Evolutionary conservation across 768 basidiomycete species (phyloP), one percentile per base, ranked within the genome.

Genomic region (Russula compacta): DNA sequence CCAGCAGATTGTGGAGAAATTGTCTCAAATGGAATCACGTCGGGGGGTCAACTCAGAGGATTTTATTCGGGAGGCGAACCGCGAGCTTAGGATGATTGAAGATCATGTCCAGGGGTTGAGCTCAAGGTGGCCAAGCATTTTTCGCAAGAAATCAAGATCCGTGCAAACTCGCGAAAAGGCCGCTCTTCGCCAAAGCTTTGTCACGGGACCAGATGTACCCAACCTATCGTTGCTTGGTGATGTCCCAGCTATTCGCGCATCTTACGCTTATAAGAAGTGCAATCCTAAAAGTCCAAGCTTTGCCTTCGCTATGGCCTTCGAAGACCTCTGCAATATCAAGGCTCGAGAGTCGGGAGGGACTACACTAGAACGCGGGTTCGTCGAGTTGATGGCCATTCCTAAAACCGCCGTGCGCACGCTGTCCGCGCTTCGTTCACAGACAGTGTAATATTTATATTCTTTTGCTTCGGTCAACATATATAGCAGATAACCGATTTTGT

Each of bases 301-400:
- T 35, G 62, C 64, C 11, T 66, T 64, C 24, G 5, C 47, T 2
- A 38, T 66, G 49, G 64, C 63, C 2, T 47, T 54, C 42, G 29
- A 56, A 6, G 58, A 47, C 0, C 51, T 66, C 14, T 66, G 64
- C 46, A 14, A 10, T 11, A 59, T 66, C 46, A 66, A 66, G 54
- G 64, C 63, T n/a, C 49, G 40, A 46, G 63, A 51, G 33, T 29
- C 15, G 32, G 46, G 53, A 62, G 59, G 1, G 21, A 24, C 9
- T 3, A 49, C 12, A 14, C 21, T 68, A 19, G 67, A 66, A 33
- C 29, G 21, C 21, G 48, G 55, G 32, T 36, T 66, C 8, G 54
- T 47, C n/a, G 47, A 52, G 73, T 75, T 42, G 48, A 78, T 21
- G 73, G 78, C 7, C 71, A 78, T 51, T 66, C 85, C 5, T 53